Evolutionary conservation across 305 asterid species (phyloP), one percentile per base, ranked within the genome.

Genomic region (Rubia tinctorum): DNA sequence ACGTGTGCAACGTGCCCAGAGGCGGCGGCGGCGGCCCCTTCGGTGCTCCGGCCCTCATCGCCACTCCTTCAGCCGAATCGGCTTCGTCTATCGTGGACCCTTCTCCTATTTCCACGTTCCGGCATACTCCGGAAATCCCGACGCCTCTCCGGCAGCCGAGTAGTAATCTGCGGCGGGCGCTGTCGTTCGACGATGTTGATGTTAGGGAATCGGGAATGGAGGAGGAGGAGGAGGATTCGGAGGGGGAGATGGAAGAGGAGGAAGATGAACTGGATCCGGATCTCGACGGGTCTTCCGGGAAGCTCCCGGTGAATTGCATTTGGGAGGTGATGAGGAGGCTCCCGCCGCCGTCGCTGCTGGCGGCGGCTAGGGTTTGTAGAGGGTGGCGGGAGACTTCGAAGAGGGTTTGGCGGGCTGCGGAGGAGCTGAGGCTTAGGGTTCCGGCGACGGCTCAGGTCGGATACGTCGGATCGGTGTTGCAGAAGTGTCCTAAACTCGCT

Each of bases 281-380:
- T 86, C 85, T 81, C 59, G 82, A 76, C 11, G 77, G 79, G 53
- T 73, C 85, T 53, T 73, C 85, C 40, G 92, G 91, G 42, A 76
- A 81, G 68, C 65, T 88, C 61, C 91, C 95, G 77, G 77, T 66
- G 80, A 81, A 51, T 58, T 89, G 93, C 80, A 71, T 88, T 80
- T 92, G 97, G 97, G 97, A 95, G 88, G 85, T 95, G 72, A 49
- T 95, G 72, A 86, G 80, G 90, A 88, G 99, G 82, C 77, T 95
- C 71, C 96, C 97, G 73, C 99, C 99, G 6, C 67, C 82, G 9
- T 84, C 84, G 66, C 51, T 95, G 82, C 71, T 89, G 71, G 83
- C 89, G 68, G 91, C 93, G 76, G 96, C 93, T 71, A 83, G 83
- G 72, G 99, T 95, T 73, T 89, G 97, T 70, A 85, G 77, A 74